Evolutionary conservation across 2,329 filamentous ascomycete species (phyloP), one percentile per base, ranked within the genome.

Genomic region (Diaporthe vaccinii): DNA sequence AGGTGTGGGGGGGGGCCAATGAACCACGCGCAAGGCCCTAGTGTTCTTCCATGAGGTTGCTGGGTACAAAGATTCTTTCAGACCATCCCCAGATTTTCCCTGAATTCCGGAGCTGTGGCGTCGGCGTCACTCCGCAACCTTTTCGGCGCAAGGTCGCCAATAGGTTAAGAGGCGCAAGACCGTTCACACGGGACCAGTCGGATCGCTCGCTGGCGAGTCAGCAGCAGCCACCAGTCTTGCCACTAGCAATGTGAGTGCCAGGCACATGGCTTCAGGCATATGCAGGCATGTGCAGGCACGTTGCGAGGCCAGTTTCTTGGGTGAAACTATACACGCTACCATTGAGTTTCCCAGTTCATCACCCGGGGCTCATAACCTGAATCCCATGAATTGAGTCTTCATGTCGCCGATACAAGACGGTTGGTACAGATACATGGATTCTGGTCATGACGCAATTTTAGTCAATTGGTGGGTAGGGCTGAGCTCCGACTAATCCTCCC

Each of bases 391-490:
- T 68, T 46, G 10, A 53, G 65, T 25, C 22, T 10, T 68, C 65
- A 51, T 68, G 65, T 68, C n/a, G 22, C 46, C n/a, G 65, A 41
- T 68, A 68, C 65, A 68, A 51, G n/a, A n/a, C 46, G 46, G 49
- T 7, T 39, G 31, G 65, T 68, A 68, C 65, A 68, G 65, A 28
- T 68, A 68, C 65, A 36, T 49, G 53, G 46, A n/a, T 46, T 68
- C 65, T 20, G 65, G 65, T 25, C 31, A 53, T 68, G 65, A 68
- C 65, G 65, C 65, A 68, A 51, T 20, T 34, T 15, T 49, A 14
- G 39, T 39, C 65, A 39, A 36, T 12, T 62, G n/a, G 31, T 25
- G n/a, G 62, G 46, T 68, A 68, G 65, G 65, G 65, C 65, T 68
- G 65, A 68, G 34, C 22, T 53, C 10, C 14, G 46, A 12, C 62